Evolutionary conservation across 2,329 filamentous ascomycete species (phyloP).

Genomic region (Pestalotiopsis fici): DNA sequence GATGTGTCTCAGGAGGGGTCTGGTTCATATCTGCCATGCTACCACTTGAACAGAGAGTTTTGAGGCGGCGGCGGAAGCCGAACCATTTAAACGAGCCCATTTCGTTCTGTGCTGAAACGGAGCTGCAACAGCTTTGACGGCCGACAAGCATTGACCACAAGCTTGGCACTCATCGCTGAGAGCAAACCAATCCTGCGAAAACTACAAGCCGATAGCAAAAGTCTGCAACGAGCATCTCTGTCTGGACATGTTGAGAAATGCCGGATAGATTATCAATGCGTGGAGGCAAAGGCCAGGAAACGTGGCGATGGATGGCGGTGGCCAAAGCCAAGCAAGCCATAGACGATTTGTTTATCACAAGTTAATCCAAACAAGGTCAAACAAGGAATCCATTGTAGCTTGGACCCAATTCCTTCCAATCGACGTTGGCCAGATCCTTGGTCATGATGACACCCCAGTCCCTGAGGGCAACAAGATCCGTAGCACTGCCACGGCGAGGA

Average conservation of each 20-base stretch:
- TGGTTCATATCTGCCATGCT: background rate
- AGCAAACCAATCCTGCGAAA: background rate
- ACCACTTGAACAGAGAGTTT: background rate
- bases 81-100: background rate
- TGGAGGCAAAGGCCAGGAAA: background rate
- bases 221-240: background rate
- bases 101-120: conserved; percentile 5
- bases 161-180: background rate
- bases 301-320: background rate
- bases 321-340: background rate
- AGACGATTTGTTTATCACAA: background rate
- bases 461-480: background rate
- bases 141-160: background rate
- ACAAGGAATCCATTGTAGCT: background rate
- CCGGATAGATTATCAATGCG: background rate
- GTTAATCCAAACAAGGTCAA: background rate
- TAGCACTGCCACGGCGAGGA: background rate
- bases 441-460: background rate
- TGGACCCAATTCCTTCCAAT: background rate
- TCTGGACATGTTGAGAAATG: background rate
- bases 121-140: conserved; percentile 10
- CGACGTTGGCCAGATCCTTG: background rate
- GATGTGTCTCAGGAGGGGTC: background rate
- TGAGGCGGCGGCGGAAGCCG: background rate
- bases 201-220: background rate